These are phyloP conservation scores for Trichoderma pleuroti DNA, from an alignment of 2,329 filamentous ascomycete species.

Conservation along the genomic window DNA sequence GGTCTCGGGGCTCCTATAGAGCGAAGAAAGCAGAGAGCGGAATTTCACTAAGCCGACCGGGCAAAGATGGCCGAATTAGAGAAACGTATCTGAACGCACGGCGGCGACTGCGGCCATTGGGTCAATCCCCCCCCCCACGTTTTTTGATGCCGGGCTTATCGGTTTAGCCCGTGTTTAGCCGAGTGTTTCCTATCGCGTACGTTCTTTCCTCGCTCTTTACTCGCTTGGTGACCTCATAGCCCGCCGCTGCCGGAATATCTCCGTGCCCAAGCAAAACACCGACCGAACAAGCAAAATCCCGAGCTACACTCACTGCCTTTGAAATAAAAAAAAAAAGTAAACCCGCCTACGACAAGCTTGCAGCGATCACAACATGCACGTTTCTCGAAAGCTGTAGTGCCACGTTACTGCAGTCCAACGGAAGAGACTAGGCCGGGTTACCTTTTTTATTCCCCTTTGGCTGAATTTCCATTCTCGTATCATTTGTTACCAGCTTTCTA, in stretches of 20 bases:
- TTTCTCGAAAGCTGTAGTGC: background rate
- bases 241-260: background rate
- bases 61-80: background rate
- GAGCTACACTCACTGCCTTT: background rate
- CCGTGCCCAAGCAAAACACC: background rate
- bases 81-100: background rate
- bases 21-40: background rate
- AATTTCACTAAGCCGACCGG: background rate
- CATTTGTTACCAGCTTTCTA: background rate
- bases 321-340: background rate
- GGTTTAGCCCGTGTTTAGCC: slow-evolving; percentile 12
- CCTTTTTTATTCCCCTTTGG: background rate
- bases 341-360: background rate
- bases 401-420: background rate
- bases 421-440: background rate
- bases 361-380: background rate
- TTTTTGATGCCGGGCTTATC: background rate
- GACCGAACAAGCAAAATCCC: background rate
- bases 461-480: background rate
- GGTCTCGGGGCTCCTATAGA: background rate
- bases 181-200: background rate
- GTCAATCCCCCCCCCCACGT: background rate
- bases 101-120: background rate
- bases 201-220: background rate
- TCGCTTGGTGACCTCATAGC: slow-evolving; percentile 13